Evolutionary conservation across 2,329 filamentous ascomycete genomes (phyloP).

Genomic region (Penicillium sp.): DNA sequence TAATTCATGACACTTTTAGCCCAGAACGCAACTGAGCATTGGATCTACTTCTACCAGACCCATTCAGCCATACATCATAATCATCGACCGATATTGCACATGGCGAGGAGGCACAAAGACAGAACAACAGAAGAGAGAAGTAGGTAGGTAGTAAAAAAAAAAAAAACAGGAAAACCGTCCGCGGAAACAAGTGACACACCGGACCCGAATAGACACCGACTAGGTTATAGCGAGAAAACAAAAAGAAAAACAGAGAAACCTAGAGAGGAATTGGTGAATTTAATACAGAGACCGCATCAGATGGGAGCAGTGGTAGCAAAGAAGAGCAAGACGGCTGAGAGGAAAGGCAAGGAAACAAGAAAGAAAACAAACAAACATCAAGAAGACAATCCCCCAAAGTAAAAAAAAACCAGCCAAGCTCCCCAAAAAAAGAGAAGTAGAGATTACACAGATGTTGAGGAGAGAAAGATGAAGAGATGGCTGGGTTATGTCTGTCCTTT

Average conservation of each 20-base stretch:
- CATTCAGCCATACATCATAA: conserved; percentile 20
- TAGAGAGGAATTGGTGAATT: conserved; percentile 35
- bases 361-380: conserved; percentile 21
- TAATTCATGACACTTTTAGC: conserved; percentile 30
- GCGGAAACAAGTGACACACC: conserved; percentile 22
- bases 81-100: conserved; percentile 22
- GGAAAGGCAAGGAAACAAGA: conserved; percentile 5
- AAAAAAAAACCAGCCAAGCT: conserved; percentile 37
- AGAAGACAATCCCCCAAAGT: conserved; percentile 20
- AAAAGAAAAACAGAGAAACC: conserved; percentile 19
- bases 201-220: conserved; percentile 26
- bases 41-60: conserved; percentile 24
- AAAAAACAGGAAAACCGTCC: conserved; percentile 22
- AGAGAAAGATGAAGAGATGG: conserved; percentile 28
- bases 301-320: conserved; percentile 33
- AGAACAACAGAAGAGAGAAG: conserved; percentile 24
- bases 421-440: conserved; percentile 37
- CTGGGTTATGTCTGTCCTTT: conserved; percentile 20
- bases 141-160: conserved; percentile 17
- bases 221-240: conserved; percentile 20
- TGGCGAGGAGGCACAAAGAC: conserved; percentile 20
- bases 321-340: conserved; percentile 14
- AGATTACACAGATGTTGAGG: conserved; percentile 43
- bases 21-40: conserved; percentile 21
- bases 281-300: conserved; percentile 33